Evolutionary conservation across 176 grass and related monocot species (phyloP).

Genomic region (Lolium perenne): DNA sequence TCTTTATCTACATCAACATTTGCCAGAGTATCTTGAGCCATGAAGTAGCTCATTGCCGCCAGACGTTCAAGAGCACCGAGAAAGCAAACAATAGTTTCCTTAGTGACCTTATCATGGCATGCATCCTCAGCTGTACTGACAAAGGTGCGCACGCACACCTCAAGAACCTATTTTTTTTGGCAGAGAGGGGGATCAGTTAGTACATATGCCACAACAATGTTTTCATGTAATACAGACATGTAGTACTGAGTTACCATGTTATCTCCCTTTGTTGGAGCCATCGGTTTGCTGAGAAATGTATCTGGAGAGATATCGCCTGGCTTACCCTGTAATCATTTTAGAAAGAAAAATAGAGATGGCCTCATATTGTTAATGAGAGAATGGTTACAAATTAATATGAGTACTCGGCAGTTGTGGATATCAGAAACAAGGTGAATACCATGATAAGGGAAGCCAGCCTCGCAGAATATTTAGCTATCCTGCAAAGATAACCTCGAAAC

Average conservation of each 20-base stretch:
- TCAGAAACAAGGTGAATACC: background rate
- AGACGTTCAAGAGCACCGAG: background rate
- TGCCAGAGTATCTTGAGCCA: background rate
- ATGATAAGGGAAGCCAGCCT: background rate
- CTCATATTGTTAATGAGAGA: background rate
- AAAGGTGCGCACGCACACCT: background rate
- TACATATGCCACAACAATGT: background rate
- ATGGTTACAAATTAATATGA: background rate
- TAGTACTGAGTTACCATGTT: background rate
- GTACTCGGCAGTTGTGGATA: background rate
- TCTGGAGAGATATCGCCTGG: background rate
- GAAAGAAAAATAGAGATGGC: background rate
- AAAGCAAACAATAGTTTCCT: background rate
- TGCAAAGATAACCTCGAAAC: background rate
- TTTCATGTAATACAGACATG: background rate
- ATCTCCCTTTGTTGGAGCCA: background rate
- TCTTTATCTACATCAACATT: background rate
- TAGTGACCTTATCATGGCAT: background rate
- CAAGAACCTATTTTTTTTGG: background rate
- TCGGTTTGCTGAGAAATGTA: background rate
- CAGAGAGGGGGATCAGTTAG: background rate
- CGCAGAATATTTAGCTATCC: background rate
- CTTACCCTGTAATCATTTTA: background rate
- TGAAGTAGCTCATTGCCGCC: background rate
- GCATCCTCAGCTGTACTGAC: background rate